Evolutionary conservation across 164 flowering plant genomes (phyloP), one percentile per base, ranked within the genome.

Genomic region (Magnolia kwangsiensis): DNA sequence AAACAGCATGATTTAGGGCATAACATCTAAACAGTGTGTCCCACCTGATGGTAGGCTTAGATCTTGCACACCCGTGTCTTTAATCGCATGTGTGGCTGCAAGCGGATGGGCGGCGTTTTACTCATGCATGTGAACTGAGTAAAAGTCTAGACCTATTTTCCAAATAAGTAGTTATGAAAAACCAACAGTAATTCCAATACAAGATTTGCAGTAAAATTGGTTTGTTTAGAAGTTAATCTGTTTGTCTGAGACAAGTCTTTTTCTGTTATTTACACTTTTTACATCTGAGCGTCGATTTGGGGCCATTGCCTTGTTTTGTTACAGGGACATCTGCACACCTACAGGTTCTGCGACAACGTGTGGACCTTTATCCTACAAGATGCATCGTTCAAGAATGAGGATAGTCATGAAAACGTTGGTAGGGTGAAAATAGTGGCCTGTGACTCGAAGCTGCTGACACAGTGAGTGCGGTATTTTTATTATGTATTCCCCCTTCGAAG

Each of bases 281-380:
- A 19, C 63, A 59, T 13, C 63, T 19, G 14, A 37, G 45, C 13
- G 71, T 14, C 13, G 3, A 29, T n/a, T n/a, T 29, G 50, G 16
- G 50, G 21, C 49, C 49, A 13, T 50, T 10, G 10, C 72, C 29
- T 59, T 11, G 7, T 31, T 27, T 55, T 51, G 37, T 20, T 69
- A 51, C 88, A 90, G 93, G 93, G 93, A 37, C 93, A 88, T 80
- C 80, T 90, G 70, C 91, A 90, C 78, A 90, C 89, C 24, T 90
- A 90, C 80, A 78, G 90, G 61, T 90, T 89, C 83, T 90, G 93
- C 67, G 93, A 90, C 87, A 90, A 90, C 75, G 93, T 90, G 9
- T 90, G 93, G 93, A 90, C 93, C 63, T 90, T 90, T 87, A 90
- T 90, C 74, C 76, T 90, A 50, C 91, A 87, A 70, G 80, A 86